These are phyloP conservation scores for Heliamphora exappendiculata DNA, from an alignment of 148 eudicot species.

Conservation along the genomic window DNA sequence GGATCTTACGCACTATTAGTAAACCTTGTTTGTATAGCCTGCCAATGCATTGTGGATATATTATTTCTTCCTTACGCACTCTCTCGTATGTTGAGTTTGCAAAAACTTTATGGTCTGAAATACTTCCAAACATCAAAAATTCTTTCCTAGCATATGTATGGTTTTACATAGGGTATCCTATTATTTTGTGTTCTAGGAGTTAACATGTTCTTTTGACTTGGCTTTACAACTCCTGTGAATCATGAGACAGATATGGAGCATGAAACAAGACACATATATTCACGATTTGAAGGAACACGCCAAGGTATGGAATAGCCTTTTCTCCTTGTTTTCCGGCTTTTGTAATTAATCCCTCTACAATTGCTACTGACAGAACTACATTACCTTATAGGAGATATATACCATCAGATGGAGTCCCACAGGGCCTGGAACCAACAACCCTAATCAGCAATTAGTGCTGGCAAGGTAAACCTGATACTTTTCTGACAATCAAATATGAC, in stretches of 20 bases:
- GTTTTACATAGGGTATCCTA: background rate
- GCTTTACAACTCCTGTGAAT: background rate
- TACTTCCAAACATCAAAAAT: background rate
- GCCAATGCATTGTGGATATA: background rate
- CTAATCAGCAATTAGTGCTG: constrained; percentile 57
- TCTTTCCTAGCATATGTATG: background rate
- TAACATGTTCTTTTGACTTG: background rate
- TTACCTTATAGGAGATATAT: constrained; percentile 48
- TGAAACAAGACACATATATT: constrained; percentile 50
- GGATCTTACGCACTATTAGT: background rate
- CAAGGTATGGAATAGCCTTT: constrained; percentile 34
- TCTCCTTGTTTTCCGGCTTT: background rate
- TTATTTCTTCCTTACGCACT: background rate
- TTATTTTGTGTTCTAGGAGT: background rate
- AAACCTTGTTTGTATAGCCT: background rate
- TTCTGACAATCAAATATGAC: background rate
- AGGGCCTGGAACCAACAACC: constrained; percentile 58
- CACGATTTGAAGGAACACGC: constrained; percentile 57
- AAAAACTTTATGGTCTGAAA: background rate
- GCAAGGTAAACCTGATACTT: constrained; percentile 48
- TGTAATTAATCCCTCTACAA: background rate
- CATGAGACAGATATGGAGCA: constrained; percentile 51
- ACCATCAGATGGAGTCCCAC: constrained; percentile 84
- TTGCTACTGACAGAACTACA: background rate
- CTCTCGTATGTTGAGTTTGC: background rate